Evolutionary conservation across 805 yeast genomes (phyloP), one percentile per base, ranked within the genome.

Genomic region (Cyberlindnera misumaiensis): DNA sequence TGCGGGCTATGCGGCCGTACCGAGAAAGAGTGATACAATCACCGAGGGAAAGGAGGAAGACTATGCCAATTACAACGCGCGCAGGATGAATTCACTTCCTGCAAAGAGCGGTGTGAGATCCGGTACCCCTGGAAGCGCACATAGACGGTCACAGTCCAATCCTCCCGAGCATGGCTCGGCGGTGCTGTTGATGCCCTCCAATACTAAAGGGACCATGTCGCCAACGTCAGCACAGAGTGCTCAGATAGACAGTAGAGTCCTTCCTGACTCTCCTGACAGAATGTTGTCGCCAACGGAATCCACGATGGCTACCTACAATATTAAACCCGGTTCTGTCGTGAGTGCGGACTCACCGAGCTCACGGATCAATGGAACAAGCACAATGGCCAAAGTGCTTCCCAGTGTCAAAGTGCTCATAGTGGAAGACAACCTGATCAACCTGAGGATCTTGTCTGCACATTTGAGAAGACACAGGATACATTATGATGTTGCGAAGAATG

Each of bases 381-480:
- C 69, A 13, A 59, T 61, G 53, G 66, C 66, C 13, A 81, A 78
- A 38, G 89, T 93, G 15, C 70, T 90, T 14, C 96, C 97, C 0
- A 84, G 87, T 44, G 81, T 93, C 30, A 86, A 87, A 30, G 96
- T 93, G 1, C 64, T 93, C 37, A 89, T 93, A 30, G 98, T 93
- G 9, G 99, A 93, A 60, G 99, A 93, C 67, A 93, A 93, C 60
- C 81, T 88, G 28, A 89, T 93, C 53, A 93, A 93, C 62, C 94
- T 86, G 63, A 83, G 85, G 35, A 89, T 93, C 69, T 68, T 93
- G 58, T 93, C 89, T 13, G 84, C 94, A 12, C 90, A 88, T 52
- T 67, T 93, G 59, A 73, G 87, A 48, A 83, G 86, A 46, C 90
- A 90, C 53, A 76, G 84, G 41, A 89, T 93, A 24, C 82, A 81